Base-by-base conservation (phyloP, 768 basidiomycete genomes). In the Suillus occidentalis region DNA sequence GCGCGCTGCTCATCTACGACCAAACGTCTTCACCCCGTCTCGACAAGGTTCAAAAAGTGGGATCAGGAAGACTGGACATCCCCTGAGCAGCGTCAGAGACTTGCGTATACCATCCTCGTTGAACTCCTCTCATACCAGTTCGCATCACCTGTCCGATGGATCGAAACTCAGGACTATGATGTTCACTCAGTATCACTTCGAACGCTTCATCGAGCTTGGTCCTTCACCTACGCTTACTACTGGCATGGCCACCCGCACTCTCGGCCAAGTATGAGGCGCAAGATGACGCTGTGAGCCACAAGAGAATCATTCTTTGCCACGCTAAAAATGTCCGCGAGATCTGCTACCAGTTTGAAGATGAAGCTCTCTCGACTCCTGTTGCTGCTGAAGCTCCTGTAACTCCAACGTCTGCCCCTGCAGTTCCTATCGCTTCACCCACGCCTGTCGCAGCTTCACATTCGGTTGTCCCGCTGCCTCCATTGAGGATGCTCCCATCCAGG, bases 131-230 rank as follows among this genome's bases (percentile, higher is more conserved):
- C 97, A 16, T 99, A 99, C 74, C 97, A 99, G 75, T 99, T 97
- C 71, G 97, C 97, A 0, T 99, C 97, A 1, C 96, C 97, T 7
- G 97, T 99, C n/a, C 91, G 96, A 59, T 99, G 97, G 97, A 99
- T 99, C 71, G 93, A 99, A 81, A 99, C 97, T 0, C 97, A 99
- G 75, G 97, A 99, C 72, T 85, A 91, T 99, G 63, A 91, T 99
- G 63, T 99, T 99, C 83, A 85, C 83, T 12, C 78, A 88, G 12
- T 97, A 88, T 82, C 82, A 83, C 53, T 97, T 97, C 72, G 97
- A 98, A 77, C 89, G 97, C 18, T 84, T 99, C 71, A 90, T 99
- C 71, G 97, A 99, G 76, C 81, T 99, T 61, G 97, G 97, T 39
- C 97, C 97, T 47, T 95, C 95, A 5, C 97, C 97, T 2, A 98